These are phyloP conservation scores for Strobilomyces dryophilus DNA, from an alignment of 768 basidiomycete species.

Conservation along the genomic window DNA sequence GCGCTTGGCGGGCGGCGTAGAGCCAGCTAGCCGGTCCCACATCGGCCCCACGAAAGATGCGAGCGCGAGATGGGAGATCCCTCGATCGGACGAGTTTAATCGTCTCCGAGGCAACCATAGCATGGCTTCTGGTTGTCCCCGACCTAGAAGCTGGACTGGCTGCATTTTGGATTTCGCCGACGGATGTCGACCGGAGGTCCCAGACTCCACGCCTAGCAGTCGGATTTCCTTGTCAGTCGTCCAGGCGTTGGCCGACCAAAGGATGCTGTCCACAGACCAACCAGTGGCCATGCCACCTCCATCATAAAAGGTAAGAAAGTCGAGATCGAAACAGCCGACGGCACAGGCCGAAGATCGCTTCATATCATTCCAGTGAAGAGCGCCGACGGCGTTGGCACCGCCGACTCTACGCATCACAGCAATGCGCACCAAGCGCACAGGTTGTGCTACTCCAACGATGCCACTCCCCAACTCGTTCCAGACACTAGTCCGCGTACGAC, in stretches of 20 bases:
- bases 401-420: background rate
- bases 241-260: background rate
- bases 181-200: no score
- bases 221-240: background rate
- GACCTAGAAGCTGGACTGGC: background rate
- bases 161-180: no score
- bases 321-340: background rate
- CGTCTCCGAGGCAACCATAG: background rate
- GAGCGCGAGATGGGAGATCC: background rate
- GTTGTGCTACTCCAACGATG: slow-evolving; percentile 15
- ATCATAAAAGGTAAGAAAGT: background rate
- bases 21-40: background rate
- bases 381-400: background rate
- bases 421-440: background rate
- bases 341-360: background rate
- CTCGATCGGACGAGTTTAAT: no score
- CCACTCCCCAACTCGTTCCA: slow-evolving; percentile 17
- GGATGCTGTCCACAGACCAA: slow-evolving; percentile 1
- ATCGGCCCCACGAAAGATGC: background rate
- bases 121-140: background rate
- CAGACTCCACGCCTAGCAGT: background rate
- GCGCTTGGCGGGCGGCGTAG: background rate
- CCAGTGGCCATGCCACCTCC: background rate
- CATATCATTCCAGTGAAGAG: background rate
- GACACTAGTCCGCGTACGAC: slow-evolving; percentile 29